Percentiles rank a stretch among this genome's conserved stretches.
phyloP scores from a whole-genome alignment of 2,329 filamentous ascomycete species.

The Waltergamsia citrina region DNA sequence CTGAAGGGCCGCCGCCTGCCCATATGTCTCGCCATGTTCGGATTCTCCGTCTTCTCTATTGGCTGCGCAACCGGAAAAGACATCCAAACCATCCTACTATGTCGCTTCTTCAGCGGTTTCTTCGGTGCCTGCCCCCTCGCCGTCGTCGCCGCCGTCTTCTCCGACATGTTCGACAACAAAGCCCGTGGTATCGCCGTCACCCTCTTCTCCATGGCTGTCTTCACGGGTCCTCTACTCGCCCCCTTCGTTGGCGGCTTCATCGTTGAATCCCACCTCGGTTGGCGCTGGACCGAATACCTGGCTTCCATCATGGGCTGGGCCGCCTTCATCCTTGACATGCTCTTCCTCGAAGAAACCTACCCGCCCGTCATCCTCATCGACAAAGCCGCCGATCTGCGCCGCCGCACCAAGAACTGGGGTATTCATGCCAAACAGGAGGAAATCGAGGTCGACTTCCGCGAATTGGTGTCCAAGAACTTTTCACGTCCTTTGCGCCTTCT shows the following conservation, averaged over 20 bases:
- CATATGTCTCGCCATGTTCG: conserved; percentile 52
- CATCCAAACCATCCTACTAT: conserved; percentile 59
- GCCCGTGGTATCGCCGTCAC: conserved; percentile 42
- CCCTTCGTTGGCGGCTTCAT: conserved; percentile 65
- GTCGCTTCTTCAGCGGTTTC: conserved; percentile 65
- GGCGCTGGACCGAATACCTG: conserved; percentile 38
- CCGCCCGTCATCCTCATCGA: conserved; percentile 54
- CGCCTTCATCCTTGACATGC: conserved; percentile 47
- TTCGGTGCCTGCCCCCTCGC: conserved; percentile 62
- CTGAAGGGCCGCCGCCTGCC: conserved; percentile 57
- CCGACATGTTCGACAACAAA: conserved; percentile 60
- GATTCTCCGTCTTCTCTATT: conserved; percentile 60
- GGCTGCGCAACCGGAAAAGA: conserved; percentile 57
- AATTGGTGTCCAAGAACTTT: conserved; percentile 58
- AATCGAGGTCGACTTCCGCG: conserved; percentile 55
- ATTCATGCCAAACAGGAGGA: conserved; percentile 65
- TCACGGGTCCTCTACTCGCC: conserved; percentile 56
- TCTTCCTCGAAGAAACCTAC: conserved; percentile 62
- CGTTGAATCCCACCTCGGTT: conserved; percentile 50
- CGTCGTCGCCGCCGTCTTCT: conserved; percentile 61
- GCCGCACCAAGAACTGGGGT: conserved; percentile 59
- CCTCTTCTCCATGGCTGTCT: conserved; percentile 40
- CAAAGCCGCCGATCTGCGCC: conserved; percentile 52
- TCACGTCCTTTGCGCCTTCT: conserved; percentile 57
- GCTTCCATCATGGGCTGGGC: conserved; percentile 42